phyloP scores from a whole-genome alignment of 2,329 filamentous ascomycete genomes.

The Cephalotrichum gorgonifer region DNA sequence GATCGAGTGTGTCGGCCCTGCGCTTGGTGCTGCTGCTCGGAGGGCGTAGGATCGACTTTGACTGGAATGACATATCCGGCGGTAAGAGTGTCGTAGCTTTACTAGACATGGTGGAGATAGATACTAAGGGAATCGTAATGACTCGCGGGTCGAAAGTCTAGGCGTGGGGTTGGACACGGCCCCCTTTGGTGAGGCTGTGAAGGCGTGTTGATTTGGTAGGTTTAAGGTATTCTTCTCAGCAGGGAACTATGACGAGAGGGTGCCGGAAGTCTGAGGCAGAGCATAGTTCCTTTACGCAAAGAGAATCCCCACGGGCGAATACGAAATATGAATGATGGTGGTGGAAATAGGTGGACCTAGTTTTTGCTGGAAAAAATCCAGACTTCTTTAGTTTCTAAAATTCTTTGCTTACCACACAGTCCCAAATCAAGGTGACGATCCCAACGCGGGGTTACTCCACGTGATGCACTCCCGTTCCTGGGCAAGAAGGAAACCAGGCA shows the following conservation, averaged over 20 bases:
- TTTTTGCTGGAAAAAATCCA: background rate
- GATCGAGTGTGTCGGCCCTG: constrained; percentile 31
- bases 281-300: background rate
- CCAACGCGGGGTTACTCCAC: background rate
- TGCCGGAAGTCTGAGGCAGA: background rate
- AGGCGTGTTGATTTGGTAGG: background rate
- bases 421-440: background rate
- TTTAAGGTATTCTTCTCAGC: background rate
- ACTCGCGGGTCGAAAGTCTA: background rate
- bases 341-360: background rate
- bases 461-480: background rate
- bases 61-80: constrained; percentile 25
- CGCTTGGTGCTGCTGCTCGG: constrained; percentile 17
- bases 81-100: background rate
- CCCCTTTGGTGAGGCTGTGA: background rate
- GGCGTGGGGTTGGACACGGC: background rate
- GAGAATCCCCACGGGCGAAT: background rate
- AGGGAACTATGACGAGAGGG: background rate
- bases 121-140: background rate
- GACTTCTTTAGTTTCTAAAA: background rate
- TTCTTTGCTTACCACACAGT: background rate
- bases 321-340: background rate
- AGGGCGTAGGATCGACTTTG: constrained; percentile 37
- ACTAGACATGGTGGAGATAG: background rate
- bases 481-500: background rate